phyloP scores from a whole-genome alignment of 1,284 basidiomycete genomes.

The Gomphus bonarii region DNA sequence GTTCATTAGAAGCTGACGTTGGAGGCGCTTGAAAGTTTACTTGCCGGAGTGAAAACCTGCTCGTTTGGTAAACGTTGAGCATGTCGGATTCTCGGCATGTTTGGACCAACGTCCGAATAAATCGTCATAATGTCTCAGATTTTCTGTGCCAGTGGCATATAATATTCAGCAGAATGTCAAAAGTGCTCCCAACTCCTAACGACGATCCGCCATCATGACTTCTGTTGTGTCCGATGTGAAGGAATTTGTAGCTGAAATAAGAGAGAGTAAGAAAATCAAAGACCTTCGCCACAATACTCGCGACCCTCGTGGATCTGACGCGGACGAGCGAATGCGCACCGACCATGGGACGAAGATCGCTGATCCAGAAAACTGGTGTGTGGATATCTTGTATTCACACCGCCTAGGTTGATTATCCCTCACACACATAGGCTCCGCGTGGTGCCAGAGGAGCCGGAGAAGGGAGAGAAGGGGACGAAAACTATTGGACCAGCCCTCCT shows the following conservation, averaged over 20 bases:
- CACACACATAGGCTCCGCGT: slow-evolving; percentile 43
- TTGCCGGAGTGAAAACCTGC: too few relatives aligned
- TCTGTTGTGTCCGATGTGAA: not conserved
- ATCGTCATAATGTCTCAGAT: not conserved
- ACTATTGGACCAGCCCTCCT: slow-evolving; percentile 43
- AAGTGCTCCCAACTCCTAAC: not conserved
- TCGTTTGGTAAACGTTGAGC: too few relatives aligned
- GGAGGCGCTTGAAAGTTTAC: too few relatives aligned
- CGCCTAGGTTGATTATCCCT: not conserved
- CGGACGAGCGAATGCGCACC: slow-evolving; percentile 38
- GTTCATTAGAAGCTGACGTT: too few relatives aligned
- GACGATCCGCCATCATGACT: not conserved
- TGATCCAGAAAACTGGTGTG: slow-evolving; percentile 58
- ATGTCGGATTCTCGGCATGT: too few relatives aligned
- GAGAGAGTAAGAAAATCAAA: slow-evolving; percentile 13
- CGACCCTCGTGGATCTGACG: slow-evolving; percentile 21
- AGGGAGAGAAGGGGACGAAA: not conserved
- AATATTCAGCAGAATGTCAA: not conserved
- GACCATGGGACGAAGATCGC: slow-evolving; percentile 50
- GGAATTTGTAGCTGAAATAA: slow-evolving; percentile 5
- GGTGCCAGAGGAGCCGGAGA: slow-evolving; percentile 16
- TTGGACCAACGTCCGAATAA: not conserved
- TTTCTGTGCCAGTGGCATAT: not conserved
- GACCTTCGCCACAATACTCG: slow-evolving; percentile 38
- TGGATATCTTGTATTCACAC: slow-evolving; percentile 1